Evolutionary conservation across 1,139 yeast species (phyloP), one percentile per base, ranked within the genome.

Genomic region (Sugiyamaella sp.): DNA sequence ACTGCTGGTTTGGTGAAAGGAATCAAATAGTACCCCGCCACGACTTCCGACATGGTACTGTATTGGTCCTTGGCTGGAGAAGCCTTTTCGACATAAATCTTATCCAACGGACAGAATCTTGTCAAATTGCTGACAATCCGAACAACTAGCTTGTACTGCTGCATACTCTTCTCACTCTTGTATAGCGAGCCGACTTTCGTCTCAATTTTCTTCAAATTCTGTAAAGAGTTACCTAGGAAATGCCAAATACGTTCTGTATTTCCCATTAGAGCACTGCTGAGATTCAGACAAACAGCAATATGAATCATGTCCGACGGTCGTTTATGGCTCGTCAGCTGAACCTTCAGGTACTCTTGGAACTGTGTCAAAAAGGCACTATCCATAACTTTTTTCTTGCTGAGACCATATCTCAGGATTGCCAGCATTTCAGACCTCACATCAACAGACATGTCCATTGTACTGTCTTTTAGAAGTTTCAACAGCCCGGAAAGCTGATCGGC

Each of bases 91-190:
- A 79, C 69, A 52, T 76, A 69, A n/a, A 29, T 33, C 1, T 65
- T 67, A 54, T 82, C 86, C 54, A 88, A 76, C 17, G 80, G 73
- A 62, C 93, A 85, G 61, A 79, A 80, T 49, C 85, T 75, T 0
- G 91, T 95, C 69, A 89, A 81, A 49, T 80, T 79, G 0, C 96
- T 40, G 16, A 32, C 19, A 39, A 77, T 74, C 51, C 76, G 78
- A 66, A 85, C 78, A 58, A 79, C 84, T 1, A 90, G 20, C 14
- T 32, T 44, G 21, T 44, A 44, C 24, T 42, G 46, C 24, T 42
- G 46, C 37, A 22, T 42, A 24, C 27, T 42, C 19, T 42, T 25
- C n/a, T 25, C 35, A 24, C 46, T 42, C 25, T 44, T 44, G 2
- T 39, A 17, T 6, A 44, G 5, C 4, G 20, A 4, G 9, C 27